Percentiles rank a stretch among this genome's conserved stretches.
Conservation (phyloP, 768 basidiomycete genomes). For the Fibroporia radiculosa region DNA sequence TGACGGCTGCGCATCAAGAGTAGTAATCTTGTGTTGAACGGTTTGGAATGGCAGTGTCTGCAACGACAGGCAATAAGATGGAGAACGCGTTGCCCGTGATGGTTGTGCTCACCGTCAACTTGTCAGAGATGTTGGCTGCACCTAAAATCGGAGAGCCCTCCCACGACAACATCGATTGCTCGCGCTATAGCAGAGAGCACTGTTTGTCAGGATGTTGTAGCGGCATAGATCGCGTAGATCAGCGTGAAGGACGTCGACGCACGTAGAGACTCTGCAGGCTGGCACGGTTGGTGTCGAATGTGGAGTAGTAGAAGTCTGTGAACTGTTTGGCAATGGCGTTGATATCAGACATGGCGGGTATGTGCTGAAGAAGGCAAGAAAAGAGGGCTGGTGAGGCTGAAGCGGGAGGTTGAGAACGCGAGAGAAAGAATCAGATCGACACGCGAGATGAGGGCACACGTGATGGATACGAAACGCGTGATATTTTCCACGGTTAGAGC, state of each 20-base stretch:
- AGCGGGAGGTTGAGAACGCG: not conserved
- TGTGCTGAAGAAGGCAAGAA: slow-evolving; percentile 7
- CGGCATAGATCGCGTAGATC: slow-evolving; percentile 16
- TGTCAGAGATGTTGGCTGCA: slow-evolving; percentile 47
- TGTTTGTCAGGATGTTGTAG: slow-evolving; percentile 3
- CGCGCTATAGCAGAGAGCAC: slow-evolving; percentile 43
- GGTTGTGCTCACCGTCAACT: slow-evolving; percentile 51
- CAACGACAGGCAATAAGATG: not conserved
- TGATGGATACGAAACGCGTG: not conserved
- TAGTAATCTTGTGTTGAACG: slow-evolving; percentile 75
- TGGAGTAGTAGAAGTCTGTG: slow-evolving; percentile 73
- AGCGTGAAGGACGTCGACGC: slow-evolving; percentile 28
- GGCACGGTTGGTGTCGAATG: slow-evolving; percentile 61
- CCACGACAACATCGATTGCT: slow-evolving; percentile 77
- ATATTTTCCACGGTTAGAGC: slow-evolving; percentile 2
- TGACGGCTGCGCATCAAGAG: slow-evolving; percentile 86
- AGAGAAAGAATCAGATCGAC: slow-evolving; percentile 1
- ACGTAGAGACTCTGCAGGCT: slow-evolving; percentile 70
- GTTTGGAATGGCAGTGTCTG: slow-evolving; percentile 71
- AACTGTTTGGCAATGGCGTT: slow-evolving; percentile 72
- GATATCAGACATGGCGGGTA: slow-evolving; percentile 59
- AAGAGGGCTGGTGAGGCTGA: slow-evolving; percentile 5
- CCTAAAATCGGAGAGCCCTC: slow-evolving; percentile 62
- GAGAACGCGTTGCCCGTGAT: not conserved
- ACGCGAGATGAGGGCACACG: not conserved